Evolutionary conservation across 2,329 filamentous ascomycete genomes (phyloP), one percentile per base, ranked within the genome.

Genomic region (Diaporthe australafricana): DNA sequence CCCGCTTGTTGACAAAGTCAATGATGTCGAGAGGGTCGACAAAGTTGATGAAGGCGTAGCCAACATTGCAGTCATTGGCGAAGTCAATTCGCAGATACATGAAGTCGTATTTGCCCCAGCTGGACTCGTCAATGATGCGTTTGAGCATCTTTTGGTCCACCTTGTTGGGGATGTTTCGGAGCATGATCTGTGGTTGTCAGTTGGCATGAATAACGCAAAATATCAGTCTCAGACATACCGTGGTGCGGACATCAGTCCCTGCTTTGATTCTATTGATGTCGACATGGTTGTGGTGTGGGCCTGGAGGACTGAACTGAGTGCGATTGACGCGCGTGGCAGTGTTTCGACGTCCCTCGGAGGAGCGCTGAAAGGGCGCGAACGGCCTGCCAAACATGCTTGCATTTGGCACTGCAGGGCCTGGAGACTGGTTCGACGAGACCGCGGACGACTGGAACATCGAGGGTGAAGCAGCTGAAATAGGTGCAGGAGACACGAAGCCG

Each of bases 11-110:
- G 69, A 94, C 91, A 79, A 96, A 95, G 74, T 91, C 86, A 68
- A 94, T 89, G 72, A 96, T 94, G 80, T 94, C 90, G 72, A 92
- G 84, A 0, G 94, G 90, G 80, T 95, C 91, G 53, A 91, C 89
- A 77, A 98, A 98, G 82, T 99, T 98, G 84, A 99, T 94, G 82
- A 98, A 99, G 0, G 95, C 96, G 81, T 98, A 98, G 56, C 96
- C 96, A 72, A 98, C 96, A 80, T 95, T 95, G 91, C 93, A 94
- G 74, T 94, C 91, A 77, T 94, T 94, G 68, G 90, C 90, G 76
- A 95, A 95, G 80, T 95, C 93, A 77, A 98, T 98, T 48, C 96
- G 92, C 67, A 98, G 84, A 80, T 99, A 99, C 86, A 97, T 91
- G 81, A 98, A 98, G 79, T 98, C 95, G 80, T 97, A 98, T 74